phyloP scores from a whole-genome alignment of 2,329 filamentous ascomycete genomes.

The Phyllosticta citribraziliensis region DNA sequence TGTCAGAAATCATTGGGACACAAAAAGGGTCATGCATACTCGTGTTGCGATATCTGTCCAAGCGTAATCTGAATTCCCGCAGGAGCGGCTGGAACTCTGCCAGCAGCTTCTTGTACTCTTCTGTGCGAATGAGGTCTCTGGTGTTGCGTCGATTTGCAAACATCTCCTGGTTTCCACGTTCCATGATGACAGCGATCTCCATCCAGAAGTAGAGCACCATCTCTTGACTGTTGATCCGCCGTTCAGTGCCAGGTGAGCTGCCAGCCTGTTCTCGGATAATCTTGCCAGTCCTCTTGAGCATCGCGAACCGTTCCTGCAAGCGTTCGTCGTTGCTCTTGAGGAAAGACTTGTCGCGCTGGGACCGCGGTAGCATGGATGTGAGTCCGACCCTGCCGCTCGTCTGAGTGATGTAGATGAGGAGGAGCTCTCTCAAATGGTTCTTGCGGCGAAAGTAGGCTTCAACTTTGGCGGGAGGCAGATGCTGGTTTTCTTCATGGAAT shows the following conservation, averaged over 20 bases:
- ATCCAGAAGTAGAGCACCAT: slow-evolving; percentile 76
- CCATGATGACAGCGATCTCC: slow-evolving; percentile 85
- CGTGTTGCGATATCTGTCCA: slow-evolving; percentile 51
- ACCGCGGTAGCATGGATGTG: slow-evolving; percentile 77
- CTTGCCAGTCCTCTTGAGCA: slow-evolving; percentile 4
- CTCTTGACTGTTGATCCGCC: slow-evolving; percentile 33
- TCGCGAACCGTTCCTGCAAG: slow-evolving; percentile 26
- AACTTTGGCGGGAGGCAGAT: slow-evolving; percentile 46
- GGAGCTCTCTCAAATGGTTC: slow-evolving; percentile 70
- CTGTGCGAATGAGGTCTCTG: slow-evolving; percentile 76
- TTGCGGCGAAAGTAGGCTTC: slow-evolving; percentile 68
- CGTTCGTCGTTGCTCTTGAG: slow-evolving; percentile 23
- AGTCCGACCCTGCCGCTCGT: slow-evolving; percentile 86
- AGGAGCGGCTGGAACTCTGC: slow-evolving; percentile 73
- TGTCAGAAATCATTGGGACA: neutral
- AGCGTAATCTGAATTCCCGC: slow-evolving; percentile 67
- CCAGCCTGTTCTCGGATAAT: slow-evolving; percentile 7
- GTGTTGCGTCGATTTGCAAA: slow-evolving; percentile 85
- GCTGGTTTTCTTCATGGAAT: slow-evolving; percentile 31
- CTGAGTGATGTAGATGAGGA: slow-evolving; percentile 87
- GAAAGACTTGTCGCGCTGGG: slow-evolving; percentile 18
- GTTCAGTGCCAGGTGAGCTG: slow-evolving; percentile 2
- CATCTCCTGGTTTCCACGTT: slow-evolving; percentile 76
- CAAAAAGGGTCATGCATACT: neutral
- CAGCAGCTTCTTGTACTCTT: slow-evolving; percentile 71